These are phyloP conservation scores for Globisporangium spinosum DNA, from an alignment of 352 stramenopile genomes.

Conservation along the genomic window DNA sequence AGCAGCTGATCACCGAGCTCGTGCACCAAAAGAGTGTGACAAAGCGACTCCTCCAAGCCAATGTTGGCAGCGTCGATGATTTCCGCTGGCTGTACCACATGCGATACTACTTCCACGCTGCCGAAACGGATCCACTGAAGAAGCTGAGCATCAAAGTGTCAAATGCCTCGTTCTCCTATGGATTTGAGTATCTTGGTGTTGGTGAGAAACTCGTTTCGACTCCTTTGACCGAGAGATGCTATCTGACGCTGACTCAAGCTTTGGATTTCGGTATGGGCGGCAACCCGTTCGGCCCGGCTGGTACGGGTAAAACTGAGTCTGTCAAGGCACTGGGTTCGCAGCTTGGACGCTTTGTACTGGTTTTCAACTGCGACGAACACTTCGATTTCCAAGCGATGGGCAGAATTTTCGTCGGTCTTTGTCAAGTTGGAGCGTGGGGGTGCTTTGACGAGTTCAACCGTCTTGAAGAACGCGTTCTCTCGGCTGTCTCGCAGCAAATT, in stretches of 20 bases:
- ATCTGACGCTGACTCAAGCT: conserved; percentile 99
- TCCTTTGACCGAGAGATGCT: conserved; percentile 99
- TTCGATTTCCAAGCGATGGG: conserved; percentile 99
- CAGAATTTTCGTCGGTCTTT: conserved; percentile 98
- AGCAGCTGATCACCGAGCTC: conserved; percentile 99
- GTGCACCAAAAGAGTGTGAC: conserved; percentile 99
- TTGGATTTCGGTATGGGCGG: conserved; percentile 98
- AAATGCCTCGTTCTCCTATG: conserved; percentile 98
- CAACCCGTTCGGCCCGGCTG: conserved; percentile 98
- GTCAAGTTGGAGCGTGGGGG: conserved; percentile 98
- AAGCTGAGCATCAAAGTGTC: conserved; percentile 97
- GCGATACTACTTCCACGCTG: conserved; percentile 94
- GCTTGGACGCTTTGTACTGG: conserved; percentile 98
- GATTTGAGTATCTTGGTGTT: conserved; percentile 99
- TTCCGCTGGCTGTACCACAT: conserved; percentile 99
- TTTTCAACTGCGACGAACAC: conserved; percentile 99
- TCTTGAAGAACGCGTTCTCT: conserved; percentile 98
- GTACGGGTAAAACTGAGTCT: conserved; percentile 99
- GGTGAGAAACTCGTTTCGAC: conserved; percentile 99
- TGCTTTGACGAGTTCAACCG: conserved; percentile 99
- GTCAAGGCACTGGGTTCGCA: conserved; percentile 99
- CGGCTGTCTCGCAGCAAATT: conserved; percentile 99
- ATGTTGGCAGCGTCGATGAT: conserved; percentile 84
- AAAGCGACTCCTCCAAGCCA: conserved; percentile 86
- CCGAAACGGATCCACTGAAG: conserved; percentile 79